Conservation (phyloP, 2,329 filamentous ascomycete species). For the Tolypocladium nubicola region DNA sequence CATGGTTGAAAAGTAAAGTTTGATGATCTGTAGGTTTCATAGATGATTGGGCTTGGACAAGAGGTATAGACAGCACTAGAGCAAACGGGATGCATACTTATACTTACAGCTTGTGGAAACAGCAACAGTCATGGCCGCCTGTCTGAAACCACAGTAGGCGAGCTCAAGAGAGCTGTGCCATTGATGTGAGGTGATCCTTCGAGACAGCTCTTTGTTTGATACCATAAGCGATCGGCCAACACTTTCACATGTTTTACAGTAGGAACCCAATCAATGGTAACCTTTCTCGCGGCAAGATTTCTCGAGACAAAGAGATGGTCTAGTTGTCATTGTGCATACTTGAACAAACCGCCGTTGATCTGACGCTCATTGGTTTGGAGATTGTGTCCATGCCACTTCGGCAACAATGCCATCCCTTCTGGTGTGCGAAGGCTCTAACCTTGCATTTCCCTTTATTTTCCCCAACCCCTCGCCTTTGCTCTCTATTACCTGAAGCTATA, state of each 20-base stretch:
- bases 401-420: neutral
- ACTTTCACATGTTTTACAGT: neutral
- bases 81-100: neutral
- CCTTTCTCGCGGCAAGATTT: neutral
- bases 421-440: neutral
- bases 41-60: neutral
- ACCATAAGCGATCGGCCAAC: neutral
- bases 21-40: neutral
- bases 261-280: neutral
- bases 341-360: too few relatives aligned
- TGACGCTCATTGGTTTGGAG: too few relatives aligned
- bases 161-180: neutral
- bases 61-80: neutral
- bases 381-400: too few relatives aligned
- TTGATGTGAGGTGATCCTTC: neutral
- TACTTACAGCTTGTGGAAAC: neutral
- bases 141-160: too few relatives aligned
- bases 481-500: too few relatives aligned
- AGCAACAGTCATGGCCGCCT: neutral
- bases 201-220: neutral
- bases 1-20: neutral
- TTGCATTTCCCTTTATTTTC: too few relatives aligned
- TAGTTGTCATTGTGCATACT: neutral
- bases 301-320: neutral
- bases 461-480: too few relatives aligned